Base-by-base conservation (phyloP, 805 yeast genomes). In the Metschnikowia shivogae region DNA sequence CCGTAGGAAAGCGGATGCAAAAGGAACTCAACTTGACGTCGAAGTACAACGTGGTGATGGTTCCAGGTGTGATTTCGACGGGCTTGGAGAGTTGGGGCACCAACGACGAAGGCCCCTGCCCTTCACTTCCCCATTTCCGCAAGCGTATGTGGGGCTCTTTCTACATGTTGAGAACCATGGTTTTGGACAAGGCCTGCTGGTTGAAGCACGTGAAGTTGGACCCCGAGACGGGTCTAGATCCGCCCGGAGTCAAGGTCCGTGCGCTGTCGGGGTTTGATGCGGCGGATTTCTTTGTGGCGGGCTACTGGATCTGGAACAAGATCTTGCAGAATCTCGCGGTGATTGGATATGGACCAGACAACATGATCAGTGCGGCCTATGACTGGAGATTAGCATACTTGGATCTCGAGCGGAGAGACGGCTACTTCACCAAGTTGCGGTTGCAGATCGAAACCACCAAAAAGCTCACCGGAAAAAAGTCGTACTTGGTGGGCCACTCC, bases 271-370 rank as follows among this genome's bases (percentile, higher is more conserved):
- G 99, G 0, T 87, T 93, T 62, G 97, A 90, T 57, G 93, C 97
- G 1, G 93, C 97, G 0, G 99, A 93, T 65, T 93, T 89, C 65
- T 93, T 93, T 59, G 82, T 93, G 64, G 87, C 97, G 3, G 99
- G 99, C 0, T 93, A 93, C 64, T 93, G 99, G 99, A 88, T 93
- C 57, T 93, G 99, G 99, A 89, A 88, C 62, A 93, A 93, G 62
- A 80, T 93, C 42, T 72, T 93, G n/a, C 96, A 92, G 64, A 93
- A 93, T 58, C 70, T 93, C 53, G 95, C 97, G 3, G 97, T 88
- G 0, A 79, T 93, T 49, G 97, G 97, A 0, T 93, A 93, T 65
- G 96, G 88, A 39, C 92, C 97, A 2, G 84, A 88, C 55, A 87
- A 78, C 57, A 89, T 93, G 97, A 60, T 76, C 27, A 83, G 90